Evolutionary conservation across 2,329 filamentous ascomycete species (phyloP).

Genomic region (Colletotrichum acutatum): DNA sequence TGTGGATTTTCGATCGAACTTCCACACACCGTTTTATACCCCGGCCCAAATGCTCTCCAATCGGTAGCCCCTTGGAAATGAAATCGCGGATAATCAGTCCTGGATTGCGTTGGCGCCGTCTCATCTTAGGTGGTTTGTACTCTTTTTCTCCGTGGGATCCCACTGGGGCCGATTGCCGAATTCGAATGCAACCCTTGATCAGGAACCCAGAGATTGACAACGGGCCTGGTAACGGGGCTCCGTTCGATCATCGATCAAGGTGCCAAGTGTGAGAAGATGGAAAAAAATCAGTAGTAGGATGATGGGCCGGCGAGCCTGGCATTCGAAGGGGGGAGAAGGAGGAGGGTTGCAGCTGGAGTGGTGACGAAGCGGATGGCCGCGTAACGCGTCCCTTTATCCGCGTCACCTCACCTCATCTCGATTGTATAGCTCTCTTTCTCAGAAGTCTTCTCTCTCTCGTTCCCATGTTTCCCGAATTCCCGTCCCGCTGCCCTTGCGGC

Average conservation of each 20-base stretch:
- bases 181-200: background rate
- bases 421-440: background rate
- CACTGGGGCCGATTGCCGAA: background rate
- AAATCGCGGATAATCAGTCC: background rate
- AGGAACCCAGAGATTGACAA: background rate
- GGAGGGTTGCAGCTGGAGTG: background rate
- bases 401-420: slow-evolving; percentile 17
- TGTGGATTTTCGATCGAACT: background rate
- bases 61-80: background rate
- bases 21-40: background rate
- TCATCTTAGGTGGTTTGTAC: slow-evolving; percentile 8
- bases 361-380: slow-evolving; percentile 10
- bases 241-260: background rate
- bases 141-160: background rate
- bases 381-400: background rate
- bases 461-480: background rate
- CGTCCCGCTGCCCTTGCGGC: background rate
- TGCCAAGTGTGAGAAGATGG: background rate
- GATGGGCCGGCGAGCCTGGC: background rate
- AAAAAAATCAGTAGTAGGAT: background rate
- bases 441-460: too few relatives aligned
- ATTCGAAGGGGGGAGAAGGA: background rate
- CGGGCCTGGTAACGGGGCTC: background rate
- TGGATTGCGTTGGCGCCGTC: slow-evolving; percentile 26
- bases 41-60: background rate